Percentiles rank a stretch among this genome's conserved stretches.
Evolutionary conservation across 2,329 filamentous ascomycete species (phyloP).

Genomic region (Graphium sp.): DNA sequence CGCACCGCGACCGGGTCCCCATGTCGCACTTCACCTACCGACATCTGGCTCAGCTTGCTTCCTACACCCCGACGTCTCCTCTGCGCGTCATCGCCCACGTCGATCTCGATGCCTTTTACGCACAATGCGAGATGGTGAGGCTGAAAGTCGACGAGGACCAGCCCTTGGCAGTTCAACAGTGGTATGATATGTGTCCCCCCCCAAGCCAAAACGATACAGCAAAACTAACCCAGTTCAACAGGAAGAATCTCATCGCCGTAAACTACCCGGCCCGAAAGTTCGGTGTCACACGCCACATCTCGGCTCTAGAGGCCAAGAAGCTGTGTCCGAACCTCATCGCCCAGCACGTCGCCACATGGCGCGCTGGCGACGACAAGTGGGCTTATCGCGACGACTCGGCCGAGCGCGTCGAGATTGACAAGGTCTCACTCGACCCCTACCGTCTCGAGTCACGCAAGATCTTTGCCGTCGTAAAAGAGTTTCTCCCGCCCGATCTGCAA

Average conservation of each 20-base stretch:
- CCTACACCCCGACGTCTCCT: slow-evolving; percentile 55
- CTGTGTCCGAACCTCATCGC: slow-evolving; percentile 69
- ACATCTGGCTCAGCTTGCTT: slow-evolving; percentile 60
- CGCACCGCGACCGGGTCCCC: too few relatives aligned
- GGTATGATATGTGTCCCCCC: slow-evolving; percentile 26
- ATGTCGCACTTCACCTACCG: slow-evolving; percentile 76
- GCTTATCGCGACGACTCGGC: slow-evolving; percentile 72
- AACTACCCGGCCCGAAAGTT: slow-evolving; percentile 82
- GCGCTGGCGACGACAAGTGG: slow-evolving; percentile 84
- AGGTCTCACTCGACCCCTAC: slow-evolving; percentile 90
- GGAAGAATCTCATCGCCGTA: slow-evolving; percentile 86
- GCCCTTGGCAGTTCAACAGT: slow-evolving; percentile 88
- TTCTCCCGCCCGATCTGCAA: slow-evolving; percentile 47
- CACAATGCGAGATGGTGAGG: slow-evolving; percentile 87
- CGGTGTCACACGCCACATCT: slow-evolving; percentile 67
- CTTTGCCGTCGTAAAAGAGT: slow-evolving; percentile 58
- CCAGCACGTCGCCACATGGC: slow-evolving; percentile 91
- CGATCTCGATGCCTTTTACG: slow-evolving; percentile 95
- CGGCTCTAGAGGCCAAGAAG: slow-evolving; percentile 66
- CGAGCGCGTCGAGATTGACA: slow-evolving; percentile 68
- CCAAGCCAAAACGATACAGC: not conserved
- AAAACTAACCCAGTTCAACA: slow-evolving; percentile 13
- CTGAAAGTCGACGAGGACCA: slow-evolving; percentile 56
- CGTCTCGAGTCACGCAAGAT: slow-evolving; percentile 73
- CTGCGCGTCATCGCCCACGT: slow-evolving; percentile 80